Evolutionary conservation across 129 eudicot genomes (phyloP).

Genomic region (Arctium minus): DNA sequence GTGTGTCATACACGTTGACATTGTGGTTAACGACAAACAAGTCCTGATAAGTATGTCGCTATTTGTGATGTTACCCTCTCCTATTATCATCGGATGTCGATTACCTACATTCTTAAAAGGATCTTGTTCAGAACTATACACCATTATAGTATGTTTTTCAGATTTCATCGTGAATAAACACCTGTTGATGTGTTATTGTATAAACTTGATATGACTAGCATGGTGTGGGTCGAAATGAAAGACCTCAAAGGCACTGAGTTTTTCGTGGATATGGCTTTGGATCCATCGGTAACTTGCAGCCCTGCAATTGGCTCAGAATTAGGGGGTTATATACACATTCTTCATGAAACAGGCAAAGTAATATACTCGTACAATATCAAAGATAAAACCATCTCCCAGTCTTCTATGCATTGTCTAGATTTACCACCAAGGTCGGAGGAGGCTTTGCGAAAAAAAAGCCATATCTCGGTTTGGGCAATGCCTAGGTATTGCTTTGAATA

Average conservation of each 20-base stretch:
- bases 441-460: too few relatives aligned
- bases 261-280: neutral
- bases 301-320: neutral
- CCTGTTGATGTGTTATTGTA: neutral
- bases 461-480: neutral
- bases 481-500: neutral
- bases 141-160: neutral
- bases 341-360: neutral
- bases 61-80: neutral
- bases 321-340: conserved; percentile 20
- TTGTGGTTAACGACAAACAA: neutral
- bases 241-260: conserved; percentile 7
- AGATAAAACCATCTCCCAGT: conserved; percentile 1
- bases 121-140: neutral
- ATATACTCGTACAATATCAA: conserved; percentile 10
- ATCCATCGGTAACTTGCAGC: neutral
- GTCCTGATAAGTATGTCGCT: neutral
- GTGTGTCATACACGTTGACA: conserved; percentile 2
- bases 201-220: conserved; percentile 7
- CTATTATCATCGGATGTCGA: accelerated
- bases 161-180: neutral
- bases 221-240: neutral
- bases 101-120: neutral
- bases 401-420: neutral
- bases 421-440: neutral